Evolutionary conservation across 2,329 filamentous ascomycete genomes (phyloP).

Genomic region (Curvularia verruculosa): DNA sequence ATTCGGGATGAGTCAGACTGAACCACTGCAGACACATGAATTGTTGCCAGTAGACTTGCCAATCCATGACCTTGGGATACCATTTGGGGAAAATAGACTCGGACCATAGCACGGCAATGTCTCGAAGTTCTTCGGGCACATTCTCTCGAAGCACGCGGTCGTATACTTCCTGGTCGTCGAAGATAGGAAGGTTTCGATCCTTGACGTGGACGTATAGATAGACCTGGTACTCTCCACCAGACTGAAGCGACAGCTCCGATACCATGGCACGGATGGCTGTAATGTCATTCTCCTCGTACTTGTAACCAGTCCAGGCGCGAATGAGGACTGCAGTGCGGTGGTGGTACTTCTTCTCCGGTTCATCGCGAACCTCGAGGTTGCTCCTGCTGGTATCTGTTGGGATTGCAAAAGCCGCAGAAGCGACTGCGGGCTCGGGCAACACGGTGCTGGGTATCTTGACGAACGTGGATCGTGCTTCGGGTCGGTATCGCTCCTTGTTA

Average conservation of each 20-base stretch:
- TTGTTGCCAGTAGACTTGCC: conserved; percentile 62
- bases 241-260: conserved; percentile 53
- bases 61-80: conserved; percentile 58
- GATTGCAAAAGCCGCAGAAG: conserved; percentile 39
- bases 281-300: conserved; percentile 55
- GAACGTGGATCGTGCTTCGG: conserved; percentile 49
- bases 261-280: conserved; percentile 55
- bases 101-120: conserved; percentile 76
- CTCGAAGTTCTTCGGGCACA: conserved; percentile 72
- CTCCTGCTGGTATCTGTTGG: conserved; percentile 36
- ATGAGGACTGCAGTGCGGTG: conserved; percentile 55
- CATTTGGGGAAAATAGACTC: conserved; percentile 59
- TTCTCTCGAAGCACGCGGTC: conserved; percentile 64
- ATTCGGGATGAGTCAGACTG: conserved; percentile 75
- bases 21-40: conserved; percentile 79
- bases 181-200: conserved; percentile 63
- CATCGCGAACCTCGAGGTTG: conserved; percentile 33
- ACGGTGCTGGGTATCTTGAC: conserved; percentile 38
- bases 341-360: conserved; percentile 45
- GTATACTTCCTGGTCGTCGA: conserved; percentile 65
- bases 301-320: conserved; percentile 55
- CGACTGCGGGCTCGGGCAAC: conserved; percentile 33
- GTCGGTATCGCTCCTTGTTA: conserved; percentile 68
- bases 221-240: conserved; percentile 57
- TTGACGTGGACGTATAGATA: conserved; percentile 58